phyloP scores from a whole-genome alignment of 2,329 filamentous ascomycete genomes.

The Neopestalotiopsis sp. region DNA sequence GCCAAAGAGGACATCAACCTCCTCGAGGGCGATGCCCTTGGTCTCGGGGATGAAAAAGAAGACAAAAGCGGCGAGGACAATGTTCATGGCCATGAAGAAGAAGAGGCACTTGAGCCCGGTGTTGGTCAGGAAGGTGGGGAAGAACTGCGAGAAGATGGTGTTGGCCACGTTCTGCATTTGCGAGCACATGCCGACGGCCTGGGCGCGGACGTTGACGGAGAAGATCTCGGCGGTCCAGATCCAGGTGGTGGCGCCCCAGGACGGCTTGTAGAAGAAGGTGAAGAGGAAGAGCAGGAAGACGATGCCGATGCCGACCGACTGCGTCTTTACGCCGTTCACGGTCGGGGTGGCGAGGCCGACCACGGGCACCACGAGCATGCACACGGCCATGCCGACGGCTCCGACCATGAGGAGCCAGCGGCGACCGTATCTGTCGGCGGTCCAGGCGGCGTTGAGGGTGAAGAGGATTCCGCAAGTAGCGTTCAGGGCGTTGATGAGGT shows the following conservation, averaged over 20 bases:
- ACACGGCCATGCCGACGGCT: slow-evolving; percentile 69
- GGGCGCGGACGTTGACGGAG: slow-evolving; percentile 73
- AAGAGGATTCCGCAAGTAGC: slow-evolving; percentile 76
- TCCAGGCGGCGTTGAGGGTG: slow-evolving; percentile 76
- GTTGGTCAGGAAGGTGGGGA: slow-evolving; percentile 69
- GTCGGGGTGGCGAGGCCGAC: slow-evolving; percentile 56
- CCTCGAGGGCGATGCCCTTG: slow-evolving; percentile 54
- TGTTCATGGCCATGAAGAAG: slow-evolving; percentile 49
- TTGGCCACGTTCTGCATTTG: slow-evolving; percentile 69
- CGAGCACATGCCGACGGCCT: slow-evolving; percentile 70
- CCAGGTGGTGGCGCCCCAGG: slow-evolving; percentile 73
- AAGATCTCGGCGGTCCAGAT: slow-evolving; percentile 75
- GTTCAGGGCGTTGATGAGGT: slow-evolving; percentile 76
- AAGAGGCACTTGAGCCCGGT: slow-evolving; percentile 48
- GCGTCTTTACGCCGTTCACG: slow-evolving; percentile 57
- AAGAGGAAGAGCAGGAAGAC: slow-evolving; percentile 72
- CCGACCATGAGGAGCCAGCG: slow-evolving; percentile 73
- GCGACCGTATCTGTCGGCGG: slow-evolving; percentile 72
- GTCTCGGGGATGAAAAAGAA: slow-evolving; percentile 58
- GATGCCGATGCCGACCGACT: slow-evolving; percentile 69
- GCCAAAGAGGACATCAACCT: slow-evolving; percentile 61
- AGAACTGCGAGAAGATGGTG: slow-evolving; percentile 72
- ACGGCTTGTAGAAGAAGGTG: slow-evolving; percentile 71
- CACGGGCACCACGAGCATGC: slow-evolving; percentile 69
- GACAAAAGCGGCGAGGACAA: slow-evolving; percentile 54